Percentiles rank a stretch among this genome's conserved stretches.
Evolutionary conservation across 73 alveolate species (phyloP).

Genomic region (Paraurostyla sp.): DNA sequence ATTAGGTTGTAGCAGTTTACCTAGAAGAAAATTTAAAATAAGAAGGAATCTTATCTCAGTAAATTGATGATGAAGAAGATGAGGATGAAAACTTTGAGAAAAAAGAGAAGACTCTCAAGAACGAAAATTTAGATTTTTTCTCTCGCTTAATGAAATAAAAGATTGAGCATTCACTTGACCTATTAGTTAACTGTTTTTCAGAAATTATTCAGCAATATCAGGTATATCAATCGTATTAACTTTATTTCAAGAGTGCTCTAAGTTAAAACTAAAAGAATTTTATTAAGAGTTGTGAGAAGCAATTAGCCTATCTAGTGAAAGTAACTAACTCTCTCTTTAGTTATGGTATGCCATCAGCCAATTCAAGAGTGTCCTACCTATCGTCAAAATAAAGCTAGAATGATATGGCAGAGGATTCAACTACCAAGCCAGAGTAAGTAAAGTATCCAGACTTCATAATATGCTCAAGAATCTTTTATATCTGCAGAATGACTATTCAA

Average conservation of each 20-base stretch:
- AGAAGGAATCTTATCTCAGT: neutral
- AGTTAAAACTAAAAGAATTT: neutral
- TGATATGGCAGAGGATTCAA: constrained; percentile 38
- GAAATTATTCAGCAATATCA: constrained; percentile 12
- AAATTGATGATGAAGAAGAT: constrained; percentile 54
- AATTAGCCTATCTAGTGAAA: constrained; percentile 41
- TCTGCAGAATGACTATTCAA: neutral
- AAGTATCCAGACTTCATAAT: constrained; percentile 33
- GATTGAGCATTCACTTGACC: neutral
- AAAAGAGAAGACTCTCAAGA: constrained; percentile 37
- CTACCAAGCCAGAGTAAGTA: neutral
- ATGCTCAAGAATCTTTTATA: constrained; percentile 21
- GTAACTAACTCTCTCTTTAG: constrained; percentile 43
- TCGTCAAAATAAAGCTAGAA: neutral
- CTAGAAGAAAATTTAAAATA: constrained; percentile 54
- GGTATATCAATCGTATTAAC: neutral
- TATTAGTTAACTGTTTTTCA: neutral
- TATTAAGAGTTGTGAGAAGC: constrained; percentile 26
- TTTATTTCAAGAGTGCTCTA: neutral
- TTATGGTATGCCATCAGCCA: constrained; percentile 59
- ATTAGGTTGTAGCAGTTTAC: constrained; percentile 27
- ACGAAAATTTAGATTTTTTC: constrained; percentile 47
- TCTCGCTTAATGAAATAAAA: constrained; percentile 43
- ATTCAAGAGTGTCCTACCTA: neutral
- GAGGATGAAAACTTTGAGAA: constrained; percentile 62